Conservation (phyloP, 441 rosid species). For the Pelargonium cotyledonis region DNA sequence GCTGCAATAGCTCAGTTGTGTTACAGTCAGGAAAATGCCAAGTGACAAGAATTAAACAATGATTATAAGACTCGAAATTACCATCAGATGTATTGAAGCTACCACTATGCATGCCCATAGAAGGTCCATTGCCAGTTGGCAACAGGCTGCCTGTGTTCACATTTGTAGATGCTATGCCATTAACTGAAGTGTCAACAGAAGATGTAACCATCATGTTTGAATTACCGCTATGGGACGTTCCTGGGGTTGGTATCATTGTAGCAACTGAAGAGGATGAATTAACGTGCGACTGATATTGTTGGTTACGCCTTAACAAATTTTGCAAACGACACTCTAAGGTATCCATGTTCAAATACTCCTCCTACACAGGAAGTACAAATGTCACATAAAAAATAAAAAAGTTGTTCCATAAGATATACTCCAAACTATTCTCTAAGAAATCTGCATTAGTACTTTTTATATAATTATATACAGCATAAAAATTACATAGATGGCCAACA, state of each 20-base stretch:
- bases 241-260: slow-evolving; percentile 99
- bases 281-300: slow-evolving; percentile 41
- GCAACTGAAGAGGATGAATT: slow-evolving; percentile 63
- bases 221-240: slow-evolving; percentile 67
- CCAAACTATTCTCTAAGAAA: neutral
- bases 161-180: slow-evolving; percentile 41
- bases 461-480: neutral
- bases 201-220: slow-evolving; percentile 53
- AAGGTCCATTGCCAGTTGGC: slow-evolving; percentile 28
- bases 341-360: slow-evolving; percentile 61
- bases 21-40: slow-evolving; percentile 12
- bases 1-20: slow-evolving; percentile 41
- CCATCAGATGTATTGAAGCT: slow-evolving; percentile 35
- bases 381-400: slow-evolving; percentile 11
- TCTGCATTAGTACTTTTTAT: neutral
- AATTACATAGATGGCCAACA: neutral
- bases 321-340: slow-evolving; percentile 72
- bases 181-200: slow-evolving; percentile 56
- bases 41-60: neutral
- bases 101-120: slow-evolving; percentile 19
- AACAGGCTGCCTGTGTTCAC: slow-evolving; percentile 52
- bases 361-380: slow-evolving; percentile 39
- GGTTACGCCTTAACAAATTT: slow-evolving; percentile 46
- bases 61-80: slow-evolving; percentile 18
- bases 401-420: neutral